A percentile compares a stretch with the other conserved stretches of the same genome.
These are phyloP conservation scores for Chiua sp. DNA, from an alignment of 1,284 basidiomycete species.

Conservation along the genomic window DNA sequence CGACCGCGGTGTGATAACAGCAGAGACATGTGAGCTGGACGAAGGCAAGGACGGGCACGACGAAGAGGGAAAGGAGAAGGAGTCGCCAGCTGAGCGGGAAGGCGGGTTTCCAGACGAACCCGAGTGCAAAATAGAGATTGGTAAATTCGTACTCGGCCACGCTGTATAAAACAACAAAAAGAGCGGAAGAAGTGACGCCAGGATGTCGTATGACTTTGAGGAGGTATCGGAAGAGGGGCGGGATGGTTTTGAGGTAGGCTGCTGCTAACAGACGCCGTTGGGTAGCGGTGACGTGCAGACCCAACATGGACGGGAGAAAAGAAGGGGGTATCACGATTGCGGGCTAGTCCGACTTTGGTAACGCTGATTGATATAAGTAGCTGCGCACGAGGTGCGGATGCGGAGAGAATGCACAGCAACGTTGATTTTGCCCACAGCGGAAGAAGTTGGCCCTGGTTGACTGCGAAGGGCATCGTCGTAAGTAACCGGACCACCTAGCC, in stretches of 20 bases:
- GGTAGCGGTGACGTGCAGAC: not conserved
- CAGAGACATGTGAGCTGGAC: constrained; percentile 16
- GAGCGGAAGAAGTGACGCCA: not conserved
- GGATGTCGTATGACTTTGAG: not conserved
- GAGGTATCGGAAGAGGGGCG: not conserved
- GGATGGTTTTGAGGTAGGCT: constrained; percentile 3
- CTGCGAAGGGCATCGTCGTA: not conserved
- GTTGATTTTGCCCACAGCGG: not conserved
- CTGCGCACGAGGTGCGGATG: not conserved
- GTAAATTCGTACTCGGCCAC: constrained; percentile 16
- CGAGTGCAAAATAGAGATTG: constrained; percentile 5
- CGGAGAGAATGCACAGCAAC: not conserved
- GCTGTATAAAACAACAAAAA: constrained; percentile 14
- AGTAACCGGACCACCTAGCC: not conserved
- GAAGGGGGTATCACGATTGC: too few species aligned
- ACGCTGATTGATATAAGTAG: not conserved
- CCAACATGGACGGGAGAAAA: constrained; percentile 6
- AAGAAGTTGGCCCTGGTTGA: too few species aligned
- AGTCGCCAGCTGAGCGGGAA: constrained; percentile 29
- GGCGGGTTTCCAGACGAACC: constrained; percentile 20
- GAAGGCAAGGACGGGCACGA: constrained; percentile 14
- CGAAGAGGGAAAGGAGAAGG: constrained; percentile 17
- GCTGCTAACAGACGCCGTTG: not conserved
- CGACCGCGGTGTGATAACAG: not conserved
- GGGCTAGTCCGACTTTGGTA: too few species aligned